Evolutionary conservation across 2,329 filamentous ascomycete species (phyloP).

Genomic region (Zymoseptoria pseudotritici): DNA sequence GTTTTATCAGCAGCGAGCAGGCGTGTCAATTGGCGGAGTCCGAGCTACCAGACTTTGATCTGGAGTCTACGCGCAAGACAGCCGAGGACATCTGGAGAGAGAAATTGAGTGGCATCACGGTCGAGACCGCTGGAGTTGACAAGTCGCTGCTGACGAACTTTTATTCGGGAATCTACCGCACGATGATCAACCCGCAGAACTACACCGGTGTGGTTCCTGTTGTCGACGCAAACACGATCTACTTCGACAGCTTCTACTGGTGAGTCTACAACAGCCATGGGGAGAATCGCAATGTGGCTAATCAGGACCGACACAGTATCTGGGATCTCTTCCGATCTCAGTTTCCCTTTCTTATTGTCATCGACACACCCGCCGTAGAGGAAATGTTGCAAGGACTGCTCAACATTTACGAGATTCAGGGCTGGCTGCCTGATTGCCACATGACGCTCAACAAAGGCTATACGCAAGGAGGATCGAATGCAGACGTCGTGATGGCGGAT

Average conservation of each 20-base stretch:
- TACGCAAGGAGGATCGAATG: conserved; percentile 62
- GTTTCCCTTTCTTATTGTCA: conserved; percentile 56
- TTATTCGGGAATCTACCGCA: conserved; percentile 48
- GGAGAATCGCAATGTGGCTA: too few species aligned
- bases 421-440: conserved; percentile 66
- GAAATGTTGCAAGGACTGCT: conserved; percentile 61
- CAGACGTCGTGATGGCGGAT: conserved; percentile 65
- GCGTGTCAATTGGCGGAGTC: conserved; percentile 53
- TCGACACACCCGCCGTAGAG: conserved; percentile 56
- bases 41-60: conserved; percentile 55
- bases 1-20: conserved; percentile 54
- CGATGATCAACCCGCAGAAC: conserved; percentile 40
- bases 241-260: conserved; percentile 25
- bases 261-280: background rate
- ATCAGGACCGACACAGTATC: conserved; percentile 41
- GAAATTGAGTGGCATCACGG: conserved; percentile 33
- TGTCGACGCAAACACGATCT: conserved; percentile 13
- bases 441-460: conserved; percentile 60
- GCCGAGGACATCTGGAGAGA: conserved; percentile 31
- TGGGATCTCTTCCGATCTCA: conserved; percentile 61
- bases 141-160: conserved; percentile 21
- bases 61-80: conserved; percentile 30
- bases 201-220: conserved; percentile 40
- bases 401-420: conserved; percentile 61
- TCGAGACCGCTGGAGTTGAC: conserved; percentile 32